Evolutionary conservation across 2,329 filamentous ascomycete species (phyloP), one percentile per base, ranked within the genome.

Genomic region (Elsinoe arachidis): DNA sequence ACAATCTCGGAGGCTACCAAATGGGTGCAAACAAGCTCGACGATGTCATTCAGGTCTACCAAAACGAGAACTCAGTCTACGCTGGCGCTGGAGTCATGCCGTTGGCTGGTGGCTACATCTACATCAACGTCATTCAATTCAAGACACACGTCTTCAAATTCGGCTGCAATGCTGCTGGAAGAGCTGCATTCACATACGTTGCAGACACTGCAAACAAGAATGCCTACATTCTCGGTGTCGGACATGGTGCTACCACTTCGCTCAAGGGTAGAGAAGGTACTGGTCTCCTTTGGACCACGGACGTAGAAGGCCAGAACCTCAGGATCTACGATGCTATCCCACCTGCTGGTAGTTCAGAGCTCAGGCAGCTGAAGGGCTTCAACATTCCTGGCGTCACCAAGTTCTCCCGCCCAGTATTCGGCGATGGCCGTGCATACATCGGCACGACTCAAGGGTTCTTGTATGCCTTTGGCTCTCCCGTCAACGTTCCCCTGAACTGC

Each of bases 101-200:
- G 3, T 63, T 73, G 0, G 73, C 73, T 37, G 75, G 74, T 12
- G 76, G 76, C 15, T 78, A 78, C 61, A 69, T 79, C 54, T 78
- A 78, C 64, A 73, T 77, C 63, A 76, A 73, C 57, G 71, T 81
- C 4, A 80, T 82, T 55, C 74, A 78, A 62, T 78, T 78, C 62
- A 73, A 76, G 12, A 79, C 79, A 0, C 74, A 79, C 52, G 78
- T 81, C 15, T 83, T 82, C 72, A 79, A 82, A 61, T 83, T 83
- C 64, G 75, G 76, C 2, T 82, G 78, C 64, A 69, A 73, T 59
- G 68, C 69, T 19, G 58, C 55, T 35, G 80, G 79, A 2, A 72
- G 77, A 9, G 76, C 80, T 0, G 73, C 74, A 2, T 82, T 84
- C 54, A 75, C 78, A 19, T 78, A 79, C 62, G 76, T 81, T 1